A percentile compares a stretch with the other conserved stretches of the same genome.
Evolutionary conservation across 1,284 basidiomycete genomes (phyloP).

Genomic region (Cryptococcus sp.): DNA sequence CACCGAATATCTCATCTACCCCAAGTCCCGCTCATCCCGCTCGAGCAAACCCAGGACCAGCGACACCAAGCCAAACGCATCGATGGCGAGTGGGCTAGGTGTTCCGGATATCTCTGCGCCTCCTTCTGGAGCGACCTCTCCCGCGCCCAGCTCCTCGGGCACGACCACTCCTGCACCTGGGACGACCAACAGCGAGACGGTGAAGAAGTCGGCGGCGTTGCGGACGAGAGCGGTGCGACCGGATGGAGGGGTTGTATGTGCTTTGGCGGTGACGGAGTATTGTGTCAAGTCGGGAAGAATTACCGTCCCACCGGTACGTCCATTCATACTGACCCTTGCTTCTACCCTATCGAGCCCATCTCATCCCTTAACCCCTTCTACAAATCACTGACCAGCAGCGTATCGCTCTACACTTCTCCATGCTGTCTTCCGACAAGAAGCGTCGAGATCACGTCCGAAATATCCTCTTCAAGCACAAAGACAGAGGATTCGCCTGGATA

Average conservation of each 20-base stretch:
- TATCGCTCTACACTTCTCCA: slow-evolving; percentile 26
- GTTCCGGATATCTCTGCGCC: slow-evolving; percentile 6
- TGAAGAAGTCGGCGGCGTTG: slow-evolving; percentile 15
- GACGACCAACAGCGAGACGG: slow-evolving; percentile 10
- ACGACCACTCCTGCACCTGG: slow-evolving; percentile 6
- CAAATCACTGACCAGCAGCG: slow-evolving; percentile 21
- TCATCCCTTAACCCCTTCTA: too few relatives aligned
- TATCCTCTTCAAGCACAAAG: slow-evolving; percentile 29
- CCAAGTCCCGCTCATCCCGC: slow-evolving; percentile 40
- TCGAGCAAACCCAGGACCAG: slow-evolving; percentile 5
- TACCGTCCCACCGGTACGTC: slow-evolving; percentile 62
- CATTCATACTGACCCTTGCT: too few relatives aligned
- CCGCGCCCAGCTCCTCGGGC: slow-evolving; percentile 5
- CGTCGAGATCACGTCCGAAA: slow-evolving; percentile 18
- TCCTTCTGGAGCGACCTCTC: slow-evolving; percentile 19
- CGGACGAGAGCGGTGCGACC: slow-evolving; percentile 23
- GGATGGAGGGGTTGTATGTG: slow-evolving; percentile 56
- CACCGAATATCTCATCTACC: slow-evolving; percentile 61
- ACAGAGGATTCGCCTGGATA: slow-evolving; percentile 34
- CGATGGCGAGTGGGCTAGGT: background rate
- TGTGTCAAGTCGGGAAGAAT: slow-evolving; percentile 71
- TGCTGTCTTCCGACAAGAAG: slow-evolving; percentile 16
- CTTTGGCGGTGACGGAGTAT: slow-evolving; percentile 60
- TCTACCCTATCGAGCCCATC: too few relatives aligned
- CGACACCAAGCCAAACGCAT: background rate